These are phyloP conservation scores for Termitomyces sp. DNA, from an alignment of 768 basidiomycete species.

Conservation along the genomic window DNA sequence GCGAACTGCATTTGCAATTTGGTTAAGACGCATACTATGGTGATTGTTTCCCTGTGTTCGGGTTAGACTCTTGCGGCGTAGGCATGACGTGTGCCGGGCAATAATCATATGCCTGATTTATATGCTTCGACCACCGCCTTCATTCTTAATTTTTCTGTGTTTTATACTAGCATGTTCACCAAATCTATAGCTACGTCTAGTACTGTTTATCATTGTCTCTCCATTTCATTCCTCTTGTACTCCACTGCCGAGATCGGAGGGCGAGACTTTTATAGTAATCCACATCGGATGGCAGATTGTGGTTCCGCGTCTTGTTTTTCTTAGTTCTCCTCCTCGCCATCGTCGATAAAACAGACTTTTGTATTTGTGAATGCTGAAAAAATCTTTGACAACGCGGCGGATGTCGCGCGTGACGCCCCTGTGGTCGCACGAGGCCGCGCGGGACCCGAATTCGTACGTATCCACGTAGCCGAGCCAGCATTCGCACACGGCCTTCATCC, in stretches of 20 bases:
- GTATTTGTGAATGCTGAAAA: constrained; percentile 4
- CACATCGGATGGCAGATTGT: not conserved
- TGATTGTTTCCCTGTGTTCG: not conserved
- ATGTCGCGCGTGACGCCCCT: constrained; percentile 4
- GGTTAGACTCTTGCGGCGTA: not conserved
- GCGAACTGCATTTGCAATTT: not conserved
- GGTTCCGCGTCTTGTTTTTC: not conserved
- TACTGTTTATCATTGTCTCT: not conserved
- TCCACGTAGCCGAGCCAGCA: constrained; percentile 9
- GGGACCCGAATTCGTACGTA: constrained; percentile 15
- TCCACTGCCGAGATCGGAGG: not conserved
- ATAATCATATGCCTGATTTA: not conserved
- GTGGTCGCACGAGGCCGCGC: constrained; percentile 8
- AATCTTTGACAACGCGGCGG: not conserved
- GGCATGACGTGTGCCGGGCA: not conserved
- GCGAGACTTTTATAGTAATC: not conserved
- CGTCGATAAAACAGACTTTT: not conserved
- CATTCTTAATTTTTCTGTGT: not conserved
- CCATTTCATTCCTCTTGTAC: not conserved
- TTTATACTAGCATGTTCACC: not conserved
- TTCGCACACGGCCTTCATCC: not conserved
- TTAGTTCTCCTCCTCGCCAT: not conserved
- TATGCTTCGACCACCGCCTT: not conserved
- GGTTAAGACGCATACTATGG: not conserved
- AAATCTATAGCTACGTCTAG: not conserved